phyloP scores from a whole-genome alignment of 768 basidiomycete genomes.

The Boletellus sp. region DNA sequence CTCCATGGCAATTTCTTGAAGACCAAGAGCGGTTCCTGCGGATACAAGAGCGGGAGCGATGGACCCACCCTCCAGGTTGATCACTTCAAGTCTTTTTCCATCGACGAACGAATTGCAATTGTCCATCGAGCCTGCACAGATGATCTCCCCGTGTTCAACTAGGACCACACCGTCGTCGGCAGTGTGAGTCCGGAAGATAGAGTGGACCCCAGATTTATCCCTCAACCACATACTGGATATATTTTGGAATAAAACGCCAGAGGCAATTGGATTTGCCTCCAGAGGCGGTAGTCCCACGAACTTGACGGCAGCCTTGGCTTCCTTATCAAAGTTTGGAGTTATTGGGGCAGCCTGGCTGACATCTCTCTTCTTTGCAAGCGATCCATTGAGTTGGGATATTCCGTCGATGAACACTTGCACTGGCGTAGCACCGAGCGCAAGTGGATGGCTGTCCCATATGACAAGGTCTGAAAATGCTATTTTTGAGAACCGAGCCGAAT shows the following conservation, averaged over 20 bases:
- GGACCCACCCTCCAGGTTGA: slow-evolving; percentile 62
- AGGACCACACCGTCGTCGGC: slow-evolving; percentile 37
- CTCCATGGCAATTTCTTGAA: slow-evolving; percentile 67
- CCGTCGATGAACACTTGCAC: slow-evolving; percentile 83
- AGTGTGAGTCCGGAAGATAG: slow-evolving; percentile 11
- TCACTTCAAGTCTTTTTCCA: slow-evolving; percentile 6
- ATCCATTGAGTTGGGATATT: slow-evolving; percentile 52
- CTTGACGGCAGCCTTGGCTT: slow-evolving; percentile 52
- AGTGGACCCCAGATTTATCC: slow-evolving; percentile 19
- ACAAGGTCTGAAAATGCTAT: slow-evolving; percentile 40
- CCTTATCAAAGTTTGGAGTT: slow-evolving; percentile 57
- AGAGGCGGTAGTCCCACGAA: slow-evolving; percentile 73
- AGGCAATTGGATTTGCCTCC: slow-evolving; percentile 32
- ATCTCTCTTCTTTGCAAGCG: slow-evolving; percentile 42
- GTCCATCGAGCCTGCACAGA: slow-evolving; percentile 38
- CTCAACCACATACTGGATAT: slow-evolving; percentile 39
- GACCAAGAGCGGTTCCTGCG: slow-evolving; percentile 60
- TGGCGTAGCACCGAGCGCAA: slow-evolving; percentile 76
- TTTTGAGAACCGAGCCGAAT: not conserved
- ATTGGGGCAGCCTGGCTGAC: slow-evolving; percentile 49
- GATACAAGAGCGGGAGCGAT: slow-evolving; percentile 60
- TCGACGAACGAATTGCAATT: slow-evolving; percentile 11
- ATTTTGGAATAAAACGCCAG: slow-evolving; percentile 50
- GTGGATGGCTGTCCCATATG: slow-evolving; percentile 74
- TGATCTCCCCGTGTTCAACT: slow-evolving; percentile 50